Evolutionary conservation across 129 eudicot genomes (phyloP), one percentile per base, ranked within the genome.

Genomic region (Artemisia tridentata): DNA sequence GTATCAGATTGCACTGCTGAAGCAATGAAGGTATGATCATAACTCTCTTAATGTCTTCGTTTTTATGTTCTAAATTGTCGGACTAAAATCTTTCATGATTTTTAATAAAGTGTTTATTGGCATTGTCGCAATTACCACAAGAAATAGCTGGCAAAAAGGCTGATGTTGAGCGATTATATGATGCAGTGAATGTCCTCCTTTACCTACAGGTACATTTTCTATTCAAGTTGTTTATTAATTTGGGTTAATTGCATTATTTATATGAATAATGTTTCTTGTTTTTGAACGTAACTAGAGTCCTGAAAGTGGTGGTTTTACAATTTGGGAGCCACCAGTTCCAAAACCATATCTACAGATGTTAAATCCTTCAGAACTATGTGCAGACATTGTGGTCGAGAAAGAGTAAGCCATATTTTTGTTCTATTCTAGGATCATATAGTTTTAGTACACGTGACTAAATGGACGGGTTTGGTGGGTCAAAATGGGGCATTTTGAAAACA

Each of bases 1-100:
- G 84, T 80, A 7, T 71, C 78, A 11, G 84, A 80, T 74, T 80
- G 84, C 75, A 80, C 84, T 7, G 78, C 84, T 0, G 84, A 80
- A 72, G 73, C 84, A 7, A 18, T 80, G 23, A 80, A 56, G 74
- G 84, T 80, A 55, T 27, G 19, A 50, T 73, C 7, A 10, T 48
- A 1, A 34, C 6, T 15, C 45, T 63, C 23, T 49, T 23, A 10
- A 6, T 34, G 15, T 12, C 19, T 11, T 46, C 1, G 2, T 5
- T n/a, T n/a, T 5, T 38, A 1, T 38, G 11, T 38, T 38, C 45
- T 58, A 10, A 55, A 13, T 15, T 14, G n/a, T n/a, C 48, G 34
- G 52, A 14, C 29, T 72, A 41, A 66, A 34, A 31, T n/a, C n/a
- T 3, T 47, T 15, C 73, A 62, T 51, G 59, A 38, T 49, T 53